Evolutionary conservation across 305 asterid genomes (phyloP).

Genomic region (Fraxinus paxiana): DNA sequence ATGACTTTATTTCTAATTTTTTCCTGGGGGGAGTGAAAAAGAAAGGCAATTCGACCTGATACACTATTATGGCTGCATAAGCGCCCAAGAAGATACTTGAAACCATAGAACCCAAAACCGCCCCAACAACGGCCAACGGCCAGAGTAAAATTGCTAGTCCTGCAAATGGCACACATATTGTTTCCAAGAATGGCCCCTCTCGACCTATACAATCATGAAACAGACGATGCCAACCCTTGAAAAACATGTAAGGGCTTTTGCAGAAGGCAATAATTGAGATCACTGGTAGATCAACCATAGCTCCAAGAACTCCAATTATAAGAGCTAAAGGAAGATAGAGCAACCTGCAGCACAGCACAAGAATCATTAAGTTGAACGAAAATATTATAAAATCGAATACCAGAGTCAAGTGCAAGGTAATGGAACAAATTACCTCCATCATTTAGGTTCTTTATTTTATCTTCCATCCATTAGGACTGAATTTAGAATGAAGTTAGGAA

Average conservation of each 20-base stretch:
- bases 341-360: constrained; percentile 45
- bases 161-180: constrained; percentile 92
- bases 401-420: not conserved
- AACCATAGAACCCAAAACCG: constrained; percentile 64
- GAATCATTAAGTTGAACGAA: not conserved
- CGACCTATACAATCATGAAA: constrained; percentile 92
- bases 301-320: constrained; percentile 59
- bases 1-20: not conserved
- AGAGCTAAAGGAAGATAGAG: constrained; percentile 61
- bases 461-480: not conserved
- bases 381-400: not conserved
- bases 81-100: constrained; percentile 79
- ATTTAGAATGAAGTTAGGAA: not conserved
- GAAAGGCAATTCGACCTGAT: constrained; percentile 56
- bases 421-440: not conserved
- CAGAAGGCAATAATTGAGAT: constrained; percentile 58
- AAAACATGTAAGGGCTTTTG: constrained; percentile 75
- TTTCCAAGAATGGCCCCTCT: constrained; percentile 93
- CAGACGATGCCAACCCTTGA: constrained; percentile 87
- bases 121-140: constrained; percentile 90
- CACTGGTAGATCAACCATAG: constrained; percentile 50
- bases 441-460: not conserved
- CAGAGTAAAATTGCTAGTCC: constrained; percentile 92
- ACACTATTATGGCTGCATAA: constrained; percentile 72
- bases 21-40: not conserved